Percentiles rank a stretch among this genome's conserved stretches.
Conservation (phyloP, 352 stramenopile genomes). For the Pythium periplocum region DNA sequence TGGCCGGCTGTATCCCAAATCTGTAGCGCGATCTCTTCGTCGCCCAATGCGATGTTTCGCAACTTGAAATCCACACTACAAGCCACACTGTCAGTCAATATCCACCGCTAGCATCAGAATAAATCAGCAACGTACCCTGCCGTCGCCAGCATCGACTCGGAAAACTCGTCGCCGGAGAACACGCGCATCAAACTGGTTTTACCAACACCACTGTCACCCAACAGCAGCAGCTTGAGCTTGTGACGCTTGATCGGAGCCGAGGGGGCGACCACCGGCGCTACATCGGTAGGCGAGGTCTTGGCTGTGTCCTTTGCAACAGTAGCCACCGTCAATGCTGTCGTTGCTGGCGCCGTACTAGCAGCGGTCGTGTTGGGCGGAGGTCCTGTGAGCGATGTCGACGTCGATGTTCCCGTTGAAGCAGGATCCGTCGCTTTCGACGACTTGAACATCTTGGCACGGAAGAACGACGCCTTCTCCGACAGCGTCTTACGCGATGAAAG, state of each 20-base stretch:
- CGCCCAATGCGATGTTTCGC: conserved; percentile 74
- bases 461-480: conserved; percentile 58
- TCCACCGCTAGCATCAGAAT: not conserved
- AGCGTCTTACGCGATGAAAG: conserved; percentile 57
- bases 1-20: conserved; percentile 95
- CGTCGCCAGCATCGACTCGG: conserved; percentile 85
- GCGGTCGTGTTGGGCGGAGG: not conserved
- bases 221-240: conserved; percentile 88
- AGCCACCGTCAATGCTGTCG: too few species aligned
- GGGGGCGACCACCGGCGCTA: too few species aligned
- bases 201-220: conserved; percentile 89
- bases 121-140: conserved; percentile 60
- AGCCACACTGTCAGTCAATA: conserved; percentile 1
- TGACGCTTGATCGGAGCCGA: conserved; percentile 58
- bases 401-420: conserved; percentile 1
- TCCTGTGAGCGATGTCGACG: not conserved
- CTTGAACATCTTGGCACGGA: conserved; percentile 80
- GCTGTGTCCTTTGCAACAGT: too few species aligned
- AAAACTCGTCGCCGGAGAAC: conserved; percentile 91
- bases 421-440: not conserved
- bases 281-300: too few species aligned
- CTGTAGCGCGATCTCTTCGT: conserved; percentile 88
- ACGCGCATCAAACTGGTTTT: conserved; percentile 93
- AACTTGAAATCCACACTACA: conserved; percentile 91
- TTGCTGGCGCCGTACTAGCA: too few species aligned